These are phyloP conservation scores for Linnemannia zychae DNA, from an alignment of 192 early-diverging fungal species.

Conservation along the genomic window DNA sequence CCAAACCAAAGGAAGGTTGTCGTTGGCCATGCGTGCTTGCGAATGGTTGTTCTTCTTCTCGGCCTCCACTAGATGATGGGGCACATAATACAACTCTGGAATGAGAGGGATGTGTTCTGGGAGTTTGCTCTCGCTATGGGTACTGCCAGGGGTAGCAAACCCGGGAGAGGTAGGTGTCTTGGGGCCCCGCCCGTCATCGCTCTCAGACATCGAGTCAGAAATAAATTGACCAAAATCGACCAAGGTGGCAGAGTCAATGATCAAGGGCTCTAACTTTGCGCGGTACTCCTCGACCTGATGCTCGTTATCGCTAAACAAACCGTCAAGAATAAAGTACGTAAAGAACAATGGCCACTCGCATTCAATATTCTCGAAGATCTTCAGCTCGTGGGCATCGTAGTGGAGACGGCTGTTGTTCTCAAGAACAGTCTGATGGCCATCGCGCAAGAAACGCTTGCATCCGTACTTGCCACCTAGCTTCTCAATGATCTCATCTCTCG, in stretches of 20 bases:
- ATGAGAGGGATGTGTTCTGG: conserved; percentile 63
- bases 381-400: conserved; percentile 84
- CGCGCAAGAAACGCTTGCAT: conserved; percentile 84
- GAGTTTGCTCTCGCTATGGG: conserved; percentile 12
- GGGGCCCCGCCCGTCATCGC: conserved; percentile 14
- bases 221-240: conserved; percentile 58
- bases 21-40: conserved; percentile 79
- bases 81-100: conserved; percentile 85
- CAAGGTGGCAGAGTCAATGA: conserved; percentile 75
- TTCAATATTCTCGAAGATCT: conserved; percentile 85
- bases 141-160: conserved; percentile 10
- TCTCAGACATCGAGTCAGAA: conserved; percentile 23
- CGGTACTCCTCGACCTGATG: conserved; percentile 78
- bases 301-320: conserved; percentile 74
- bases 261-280: conserved; percentile 69
- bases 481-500: conserved; percentile 77
- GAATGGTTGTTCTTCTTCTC: conserved; percentile 76
- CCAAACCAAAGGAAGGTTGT: conserved; percentile 90
- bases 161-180: conserved; percentile 42
- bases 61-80: conserved; percentile 71
- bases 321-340: conserved; percentile 87
- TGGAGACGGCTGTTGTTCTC: conserved; percentile 74
- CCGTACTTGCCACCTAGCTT: conserved; percentile 86
- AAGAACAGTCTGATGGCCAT: conserved; percentile 84
- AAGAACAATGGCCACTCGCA: conserved; percentile 92